phyloP scores from a whole-genome alignment of 202 grass and related monocot genomes.

The Musa balbisiana region DNA sequence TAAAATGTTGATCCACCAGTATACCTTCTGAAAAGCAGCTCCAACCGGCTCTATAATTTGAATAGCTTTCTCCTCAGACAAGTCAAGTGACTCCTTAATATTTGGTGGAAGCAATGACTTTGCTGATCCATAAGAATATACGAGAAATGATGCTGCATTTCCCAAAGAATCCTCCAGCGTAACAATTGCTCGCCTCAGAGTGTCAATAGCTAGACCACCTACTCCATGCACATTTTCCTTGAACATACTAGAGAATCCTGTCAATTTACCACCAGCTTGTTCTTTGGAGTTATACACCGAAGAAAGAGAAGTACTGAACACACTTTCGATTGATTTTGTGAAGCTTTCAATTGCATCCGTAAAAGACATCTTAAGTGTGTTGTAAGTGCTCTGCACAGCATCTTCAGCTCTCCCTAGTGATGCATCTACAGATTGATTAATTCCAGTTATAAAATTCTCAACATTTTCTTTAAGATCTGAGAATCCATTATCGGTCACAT shows the following conservation, averaged over 20 bases:
- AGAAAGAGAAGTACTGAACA: conserved; percentile 35
- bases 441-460: conserved; percentile 38
- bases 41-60: conserved; percentile 49
- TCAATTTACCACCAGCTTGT: conserved; percentile 37
- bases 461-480: conserved; percentile 17
- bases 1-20: background rate
- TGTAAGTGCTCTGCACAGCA: conserved; percentile 51
- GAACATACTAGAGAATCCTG: conserved; percentile 40
- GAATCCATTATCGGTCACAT: conserved; percentile 24
- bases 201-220: conserved; percentile 38
- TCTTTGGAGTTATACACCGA: conserved; percentile 49
- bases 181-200: conserved; percentile 55
- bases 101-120: conserved; percentile 71
- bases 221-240: conserved; percentile 50
- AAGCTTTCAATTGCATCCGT: conserved; percentile 43
- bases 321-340: conserved; percentile 49
- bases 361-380: conserved; percentile 52
- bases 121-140: conserved; percentile 62
- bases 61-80: conserved; percentile 72
- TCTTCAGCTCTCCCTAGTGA: conserved; percentile 69
- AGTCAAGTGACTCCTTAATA: conserved; percentile 52
- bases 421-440: conserved; percentile 46
- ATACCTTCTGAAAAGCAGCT: conserved; percentile 77
- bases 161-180: conserved; percentile 53
- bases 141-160: conserved; percentile 42